Evolutionary conservation across 1,284 basidiomycete species (phyloP), one percentile per base, ranked within the genome.

Genomic region (Moesziomyces antarcticus): DNA sequence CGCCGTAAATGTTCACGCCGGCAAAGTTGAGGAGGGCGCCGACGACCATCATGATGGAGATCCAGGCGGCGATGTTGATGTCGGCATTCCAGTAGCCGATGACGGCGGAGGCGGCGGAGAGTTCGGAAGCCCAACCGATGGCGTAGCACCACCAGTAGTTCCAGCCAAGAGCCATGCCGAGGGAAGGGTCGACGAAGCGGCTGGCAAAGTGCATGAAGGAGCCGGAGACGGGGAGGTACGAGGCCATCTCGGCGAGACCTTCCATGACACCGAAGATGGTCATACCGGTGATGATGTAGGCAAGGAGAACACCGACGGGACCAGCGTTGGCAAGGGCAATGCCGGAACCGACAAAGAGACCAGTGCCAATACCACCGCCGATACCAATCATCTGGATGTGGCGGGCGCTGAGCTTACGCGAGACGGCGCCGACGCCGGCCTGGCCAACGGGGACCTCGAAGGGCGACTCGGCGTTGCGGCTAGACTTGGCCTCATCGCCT

Each of bases 121-220:
- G 71, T 52, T 84, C 82, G 27, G 75, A 74, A 24, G 80, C 78
- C 46, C 75, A 70, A 14, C 77, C 79, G 43, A 83, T 77, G 4
- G 79, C 73, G 42, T 81, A 72, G 57, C 77, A 81, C 55, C 82
- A 79, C 76, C 63, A 67, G 46, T 77, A 79, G 64, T 76, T 77
- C 71, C 63, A 75, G 10, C 81, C 81, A 3, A 82, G 86, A 5
- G 91, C 90, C 77, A 92, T 92, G 42, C 91, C 91, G 53, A 90
- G 86, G 3, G 91, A 89, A 49, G 91, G 91, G 80, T 92, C 91
- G 37, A 82, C 64, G 50, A 77, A 82, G 3, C 79, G 76, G 13
- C 64, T 63, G 9, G 77, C 73, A 37, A 79, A 82, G 24, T 75
- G 68, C 46, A 76, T 67, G 48, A 82, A 82, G 6, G 75, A 74